These are phyloP conservation scores for Phylloporus sp. DNA, from an alignment of 768 basidiomycete species.

Conservation along the genomic window DNA sequence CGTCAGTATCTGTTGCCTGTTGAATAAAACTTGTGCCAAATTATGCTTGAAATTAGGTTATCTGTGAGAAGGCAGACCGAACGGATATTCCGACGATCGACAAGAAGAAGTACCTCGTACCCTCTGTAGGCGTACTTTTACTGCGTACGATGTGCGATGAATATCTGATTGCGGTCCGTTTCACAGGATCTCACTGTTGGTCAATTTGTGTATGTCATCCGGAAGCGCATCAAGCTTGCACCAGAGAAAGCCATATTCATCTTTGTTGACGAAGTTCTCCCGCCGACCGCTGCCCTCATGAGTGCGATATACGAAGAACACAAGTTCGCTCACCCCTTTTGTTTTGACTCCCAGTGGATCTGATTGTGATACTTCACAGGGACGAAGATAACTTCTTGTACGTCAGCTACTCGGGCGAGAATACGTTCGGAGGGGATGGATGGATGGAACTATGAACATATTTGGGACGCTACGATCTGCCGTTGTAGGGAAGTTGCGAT, in stretches of 20 bases:
- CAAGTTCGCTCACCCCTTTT: constrained; percentile 72
- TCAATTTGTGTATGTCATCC: constrained; percentile 99
- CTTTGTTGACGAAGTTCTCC: constrained; percentile 97
- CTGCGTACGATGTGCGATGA: constrained; percentile 14
- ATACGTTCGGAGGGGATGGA: constrained; percentile 70
- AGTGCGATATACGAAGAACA: constrained; percentile 99
- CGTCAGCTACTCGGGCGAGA: constrained; percentile 98
- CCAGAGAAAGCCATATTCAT: constrained; percentile 99
- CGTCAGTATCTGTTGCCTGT: constrained; percentile 42
- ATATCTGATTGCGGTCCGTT: constrained; percentile 21
- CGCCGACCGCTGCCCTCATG: constrained; percentile 97
- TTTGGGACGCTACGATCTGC: constrained; percentile 18
- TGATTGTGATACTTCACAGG: constrained; percentile 43
- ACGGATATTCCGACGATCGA: constrained; percentile 99
- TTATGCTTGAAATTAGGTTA: constrained; percentile 57
- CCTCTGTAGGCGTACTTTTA: constrained; percentile 60
- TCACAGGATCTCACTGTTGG: constrained; percentile 90
- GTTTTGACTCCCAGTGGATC: constrained; percentile 8
- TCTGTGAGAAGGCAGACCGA: constrained; percentile 98
- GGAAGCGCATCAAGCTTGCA: constrained; percentile 99
- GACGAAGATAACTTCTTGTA: constrained; percentile 99
- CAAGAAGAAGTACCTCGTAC: constrained; percentile 99
- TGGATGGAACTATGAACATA: constrained; percentile 31
- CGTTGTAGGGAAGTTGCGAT: constrained; percentile 17
- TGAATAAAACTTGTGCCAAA: constrained; percentile 8